Conservation (phyloP, 352 stramenopile species). For the Sclerospora graminicola region DNA sequence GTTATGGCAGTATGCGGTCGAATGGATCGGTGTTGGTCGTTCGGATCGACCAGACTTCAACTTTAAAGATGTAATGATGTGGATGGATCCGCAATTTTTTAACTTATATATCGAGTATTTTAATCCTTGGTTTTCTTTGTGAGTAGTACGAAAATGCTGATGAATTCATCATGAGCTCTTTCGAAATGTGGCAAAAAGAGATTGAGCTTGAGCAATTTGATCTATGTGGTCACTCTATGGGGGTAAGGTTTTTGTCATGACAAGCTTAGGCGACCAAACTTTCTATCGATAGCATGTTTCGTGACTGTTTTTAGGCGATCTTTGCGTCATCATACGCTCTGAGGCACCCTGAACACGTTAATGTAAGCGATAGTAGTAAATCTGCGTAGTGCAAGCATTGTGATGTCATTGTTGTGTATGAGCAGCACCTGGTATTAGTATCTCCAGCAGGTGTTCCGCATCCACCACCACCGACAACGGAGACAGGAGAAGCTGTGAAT, state of each 20-base stretch:
- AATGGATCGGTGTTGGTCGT: slow-evolving; percentile 75
- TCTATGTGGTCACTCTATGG: slow-evolving; percentile 75
- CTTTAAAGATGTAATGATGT: slow-evolving; percentile 42
- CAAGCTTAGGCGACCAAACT: neutral
- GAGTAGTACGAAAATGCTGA: slow-evolving; percentile 67
- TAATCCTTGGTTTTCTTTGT: neutral
- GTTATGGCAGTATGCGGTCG: slow-evolving; percentile 55
- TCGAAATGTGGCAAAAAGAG: slow-evolving; percentile 73
- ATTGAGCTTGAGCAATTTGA: slow-evolving; percentile 60
- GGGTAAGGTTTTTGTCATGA: slow-evolving; percentile 21
- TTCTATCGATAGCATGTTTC: neutral
- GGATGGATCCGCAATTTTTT: neutral
- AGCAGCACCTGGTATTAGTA: slow-evolving; percentile 61
- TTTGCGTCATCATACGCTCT: slow-evolving; percentile 71
- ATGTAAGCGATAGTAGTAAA: slow-evolving; percentile 22
- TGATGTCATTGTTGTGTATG: neutral
- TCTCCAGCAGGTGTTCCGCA: slow-evolving; percentile 62
- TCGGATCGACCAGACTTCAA: slow-evolving; percentile 71
- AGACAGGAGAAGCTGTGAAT: slow-evolving; percentile 25
- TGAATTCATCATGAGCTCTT: slow-evolving; percentile 51
- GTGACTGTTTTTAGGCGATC: slow-evolving; percentile 37
- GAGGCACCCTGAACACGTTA: slow-evolving; percentile 44
- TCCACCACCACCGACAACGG: slow-evolving; percentile 29
- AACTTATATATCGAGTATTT: neutral
- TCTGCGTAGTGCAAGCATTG: neutral